Evolutionary conservation across 1,139 yeast genomes (phyloP), one percentile per base, ranked within the genome.

Genomic region (Saccharomyces pastorianus): DNA sequence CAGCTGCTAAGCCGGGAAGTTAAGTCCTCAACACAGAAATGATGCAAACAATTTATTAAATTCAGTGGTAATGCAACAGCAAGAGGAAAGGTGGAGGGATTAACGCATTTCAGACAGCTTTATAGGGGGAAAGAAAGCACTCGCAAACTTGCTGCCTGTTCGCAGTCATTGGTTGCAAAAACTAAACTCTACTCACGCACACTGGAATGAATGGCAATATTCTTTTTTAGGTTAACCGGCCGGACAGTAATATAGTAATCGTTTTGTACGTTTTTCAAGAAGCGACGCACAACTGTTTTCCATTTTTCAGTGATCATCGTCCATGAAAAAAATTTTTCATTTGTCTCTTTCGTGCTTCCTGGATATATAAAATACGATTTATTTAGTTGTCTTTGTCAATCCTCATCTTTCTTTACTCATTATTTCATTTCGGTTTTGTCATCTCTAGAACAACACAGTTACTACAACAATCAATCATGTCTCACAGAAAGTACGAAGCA

Each of bases 401-500:
- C 6, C 23, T 17, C 3, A 34, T 8, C n/a, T 7, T 11, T 6
- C n/a, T 38, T 11, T 27, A 9, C 13, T 28, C 11, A 4, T 11
- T 6, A 4, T 14, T 23, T 27, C 11, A n/a, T 31, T 23, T 14
- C n/a, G 31, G 13, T n/a, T 29, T 9, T 49, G 25, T 26, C 25
- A 9, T 14, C 9, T 41, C 3, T n/a, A 32, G 44, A 38, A 38
- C 6, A 2, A 38, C 44, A 41, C 17, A 26, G 32, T 28, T 20
- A 29, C 11, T 28, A 28, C 41, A 31, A 42, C 52, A 50, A 57
- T 58, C 54, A 56, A 72, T 66, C 62, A 93, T 93, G 99, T 93
- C 99, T 78, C 99, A 93, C 93, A 88, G 99, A 87, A 93, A 93
- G 85, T 93, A 76, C 95, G 98, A 93, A 88, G 96, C 95, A 72